Conservation (phyloP, 139 green algal species). For the Zygnema cylindricum region DNA sequence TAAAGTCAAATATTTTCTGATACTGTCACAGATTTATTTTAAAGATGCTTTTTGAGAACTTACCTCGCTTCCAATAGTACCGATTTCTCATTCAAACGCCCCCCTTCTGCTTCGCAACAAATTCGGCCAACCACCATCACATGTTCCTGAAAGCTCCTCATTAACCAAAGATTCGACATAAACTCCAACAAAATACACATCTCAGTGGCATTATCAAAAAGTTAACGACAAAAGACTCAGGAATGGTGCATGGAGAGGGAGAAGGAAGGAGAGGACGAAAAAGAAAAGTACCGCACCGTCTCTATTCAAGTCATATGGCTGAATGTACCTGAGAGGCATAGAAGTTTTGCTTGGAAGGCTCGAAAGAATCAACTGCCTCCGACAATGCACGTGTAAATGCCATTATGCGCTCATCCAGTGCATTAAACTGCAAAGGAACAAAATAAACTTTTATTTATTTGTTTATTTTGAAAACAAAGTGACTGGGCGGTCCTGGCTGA, state of each 20-base stretch:
- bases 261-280: background rate
- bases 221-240: no score
- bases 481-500: no score
- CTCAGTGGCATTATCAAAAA: no score
- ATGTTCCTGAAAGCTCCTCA: slow-evolving; percentile 33
- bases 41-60: background rate
- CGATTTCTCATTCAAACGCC: slow-evolving; percentile 60
- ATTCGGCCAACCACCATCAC: slow-evolving; percentile 58
- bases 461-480: no score
- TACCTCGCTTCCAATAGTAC: slow-evolving; percentile 60
- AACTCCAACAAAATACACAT: no score
- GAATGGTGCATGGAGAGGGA: no score
- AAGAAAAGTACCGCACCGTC: background rate
- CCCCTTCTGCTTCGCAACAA: slow-evolving; percentile 61
- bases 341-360: slow-evolving; percentile 21
- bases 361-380: background rate
- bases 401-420: background rate
- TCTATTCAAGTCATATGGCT: background rate
- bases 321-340: slow-evolving; percentile 15
- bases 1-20: background rate
- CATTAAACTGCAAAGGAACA: background rate
- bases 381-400: background rate
- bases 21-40: background rate
- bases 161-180: no score
- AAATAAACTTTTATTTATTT: background rate